phyloP scores from a whole-genome alignment of 1,139 yeast genomes.

The Suzukiozyma palmioleophila region DNA sequence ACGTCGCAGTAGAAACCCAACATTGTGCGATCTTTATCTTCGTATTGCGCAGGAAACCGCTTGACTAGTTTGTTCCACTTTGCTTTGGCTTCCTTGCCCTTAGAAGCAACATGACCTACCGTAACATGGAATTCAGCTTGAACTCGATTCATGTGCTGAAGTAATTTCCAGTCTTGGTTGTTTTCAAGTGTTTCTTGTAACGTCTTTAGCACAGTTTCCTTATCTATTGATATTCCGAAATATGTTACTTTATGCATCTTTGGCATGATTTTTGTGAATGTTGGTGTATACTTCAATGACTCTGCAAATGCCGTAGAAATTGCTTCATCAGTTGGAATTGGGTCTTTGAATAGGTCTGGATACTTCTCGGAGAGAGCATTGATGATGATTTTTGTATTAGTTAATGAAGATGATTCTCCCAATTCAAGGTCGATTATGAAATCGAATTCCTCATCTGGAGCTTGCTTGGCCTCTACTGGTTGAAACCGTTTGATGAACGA shows the following conservation, averaged over 20 bases:
- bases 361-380: conserved; percentile 31
- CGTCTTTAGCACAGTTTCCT: conserved; percentile 5
- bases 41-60: conserved; percentile 10
- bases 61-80: conserved; percentile 21
- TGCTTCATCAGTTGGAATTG: conserved; percentile 38
- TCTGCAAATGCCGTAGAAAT: conserved; percentile 38
- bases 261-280: conserved; percentile 33
- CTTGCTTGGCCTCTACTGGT: conserved; percentile 37
- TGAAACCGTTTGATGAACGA: conserved; percentile 74
- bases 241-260: conserved; percentile 17
- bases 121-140: conserved; percentile 76
- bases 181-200: conserved; percentile 9
- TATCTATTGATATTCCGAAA: conserved; percentile 25
- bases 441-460: conserved; percentile 72
- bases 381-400: conserved; percentile 48
- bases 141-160: conserved; percentile 31
- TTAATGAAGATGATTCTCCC: conserved; percentile 43
- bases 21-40: conserved; percentile 9
- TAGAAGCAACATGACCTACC: conserved; percentile 49
- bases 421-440: conserved; percentile 54
- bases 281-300: conserved; percentile 53
- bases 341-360: conserved; percentile 38
- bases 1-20: conserved; percentile 32
- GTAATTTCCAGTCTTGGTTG: conserved; percentile 24
- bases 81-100: conserved; percentile 19